phyloP scores from a whole-genome alignment of 345 rosid genomes.

The Angophora floribunda region DNA sequence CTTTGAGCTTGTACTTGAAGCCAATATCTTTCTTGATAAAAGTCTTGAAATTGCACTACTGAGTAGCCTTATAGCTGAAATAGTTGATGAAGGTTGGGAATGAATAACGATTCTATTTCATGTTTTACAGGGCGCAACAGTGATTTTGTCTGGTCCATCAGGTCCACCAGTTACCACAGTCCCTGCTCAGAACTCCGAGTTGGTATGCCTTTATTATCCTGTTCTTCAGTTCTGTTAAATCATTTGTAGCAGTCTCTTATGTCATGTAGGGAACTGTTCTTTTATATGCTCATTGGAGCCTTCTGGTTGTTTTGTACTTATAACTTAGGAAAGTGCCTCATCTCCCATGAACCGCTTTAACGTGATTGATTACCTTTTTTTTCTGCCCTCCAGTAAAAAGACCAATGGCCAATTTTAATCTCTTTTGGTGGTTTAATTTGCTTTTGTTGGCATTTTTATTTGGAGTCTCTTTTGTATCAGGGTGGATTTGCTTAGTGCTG shows the following conservation, averaged over 20 bases:
- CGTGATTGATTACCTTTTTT: background rate
- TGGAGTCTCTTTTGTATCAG: background rate
- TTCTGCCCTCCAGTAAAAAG: background rate
- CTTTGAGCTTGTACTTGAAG: background rate
- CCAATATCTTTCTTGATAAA: background rate
- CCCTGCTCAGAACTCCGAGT: constrained; percentile 78
- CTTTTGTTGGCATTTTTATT: background rate
- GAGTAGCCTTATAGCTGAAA: background rate
- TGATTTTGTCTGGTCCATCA: constrained; percentile 95
- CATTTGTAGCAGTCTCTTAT: background rate
- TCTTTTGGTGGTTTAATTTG: background rate
- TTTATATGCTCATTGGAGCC: background rate
- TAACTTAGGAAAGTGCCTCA: background rate
- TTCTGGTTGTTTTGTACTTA: background rate
- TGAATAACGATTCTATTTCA: background rate
- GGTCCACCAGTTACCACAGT: constrained; percentile 89
- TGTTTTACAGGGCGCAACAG: constrained; percentile 71
- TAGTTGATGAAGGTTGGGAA: background rate
- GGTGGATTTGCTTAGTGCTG: background rate
- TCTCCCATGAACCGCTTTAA: background rate
- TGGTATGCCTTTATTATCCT: constrained; percentile 29
- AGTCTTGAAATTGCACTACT: background rate
- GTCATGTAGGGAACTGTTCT: background rate
- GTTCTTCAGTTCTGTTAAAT: background rate
- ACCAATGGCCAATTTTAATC: background rate